These are phyloP conservation scores for Dendrocalamus sinicus DNA, from an alignment of 176 grass and related monocot species.

Conservation along the genomic window DNA sequence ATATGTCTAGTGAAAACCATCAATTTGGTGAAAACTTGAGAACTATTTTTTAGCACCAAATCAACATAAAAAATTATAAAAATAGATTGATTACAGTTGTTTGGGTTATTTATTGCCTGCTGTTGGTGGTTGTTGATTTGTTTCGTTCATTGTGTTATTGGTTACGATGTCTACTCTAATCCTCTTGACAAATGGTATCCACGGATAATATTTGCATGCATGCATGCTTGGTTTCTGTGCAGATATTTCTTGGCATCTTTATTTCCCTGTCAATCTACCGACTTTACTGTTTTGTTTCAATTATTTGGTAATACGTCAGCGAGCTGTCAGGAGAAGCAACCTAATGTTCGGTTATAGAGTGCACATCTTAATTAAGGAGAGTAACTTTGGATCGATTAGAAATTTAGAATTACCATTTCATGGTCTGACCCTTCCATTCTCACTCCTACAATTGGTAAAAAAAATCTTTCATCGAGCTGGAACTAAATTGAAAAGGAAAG, in stretches of 20 bases:
- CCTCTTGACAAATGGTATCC: background rate
- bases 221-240: background rate
- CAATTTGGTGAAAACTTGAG: background rate
- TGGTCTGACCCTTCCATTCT: background rate
- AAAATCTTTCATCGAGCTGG: background rate
- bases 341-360: slow-evolving; percentile 3
- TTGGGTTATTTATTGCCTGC: slow-evolving; percentile 6
- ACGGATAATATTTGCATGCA: background rate
- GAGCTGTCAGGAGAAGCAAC: background rate
- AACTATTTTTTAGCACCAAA: background rate
- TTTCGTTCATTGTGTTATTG: slow-evolving; percentile 26
- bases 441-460: background rate
- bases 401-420: background rate
- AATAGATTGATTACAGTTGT: background rate
- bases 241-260: background rate
- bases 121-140: slow-evolving; percentile 4
- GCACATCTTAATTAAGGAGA: slow-evolving; percentile 18
- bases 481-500: background rate
- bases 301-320: slow-evolving; percentile 22
- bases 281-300: slow-evolving; percentile 10
- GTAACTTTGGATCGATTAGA: background rate
- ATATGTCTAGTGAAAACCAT: background rate
- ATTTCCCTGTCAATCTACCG: slow-evolving; percentile 3
- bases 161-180: slow-evolving; percentile 15
- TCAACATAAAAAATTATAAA: background rate